These are phyloP conservation scores for Heimioporus sp. DNA, from an alignment of 768 basidiomycete genomes.

Conservation along the genomic window DNA sequence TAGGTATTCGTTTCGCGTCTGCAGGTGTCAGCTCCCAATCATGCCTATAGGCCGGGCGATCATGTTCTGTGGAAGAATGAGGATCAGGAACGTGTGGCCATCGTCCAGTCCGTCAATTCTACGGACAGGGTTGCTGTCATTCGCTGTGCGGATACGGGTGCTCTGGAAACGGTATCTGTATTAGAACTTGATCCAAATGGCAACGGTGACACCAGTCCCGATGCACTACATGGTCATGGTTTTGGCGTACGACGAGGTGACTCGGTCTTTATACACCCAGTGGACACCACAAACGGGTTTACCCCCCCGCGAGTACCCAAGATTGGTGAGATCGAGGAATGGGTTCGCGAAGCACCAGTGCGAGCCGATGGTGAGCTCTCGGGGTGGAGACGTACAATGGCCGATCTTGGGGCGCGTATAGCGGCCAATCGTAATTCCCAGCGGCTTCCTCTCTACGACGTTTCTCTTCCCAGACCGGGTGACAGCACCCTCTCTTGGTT, in stretches of 20 bases:
- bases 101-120: slow-evolving; percentile 79
- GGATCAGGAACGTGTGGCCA: slow-evolving; percentile 58
- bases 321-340: slow-evolving; percentile 81
- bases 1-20: slow-evolving; percentile 33
- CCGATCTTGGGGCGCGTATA: slow-evolving; percentile 58
- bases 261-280: slow-evolving; percentile 75
- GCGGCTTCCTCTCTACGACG: slow-evolving; percentile 37
- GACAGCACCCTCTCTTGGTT: slow-evolving; percentile 66
- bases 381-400: slow-evolving; percentile 75
- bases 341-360: slow-evolving; percentile 64
- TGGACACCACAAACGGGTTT: slow-evolving; percentile 71
- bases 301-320: slow-evolving; percentile 68
- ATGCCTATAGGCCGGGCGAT: slow-evolving; percentile 76
- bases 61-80: slow-evolving; percentile 84
- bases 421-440: slow-evolving; percentile 46
- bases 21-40: slow-evolving; percentile 7
- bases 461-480: slow-evolving; percentile 40
- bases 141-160: slow-evolving; percentile 51
- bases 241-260: slow-evolving; percentile 84
- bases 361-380: slow-evolving; percentile 47
- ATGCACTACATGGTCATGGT: slow-evolving; percentile 48
- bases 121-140: slow-evolving; percentile 68
- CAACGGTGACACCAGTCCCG: slow-evolving; percentile 47
- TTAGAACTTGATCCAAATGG: slow-evolving; percentile 91
- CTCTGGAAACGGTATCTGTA: slow-evolving; percentile 68